Base-by-base conservation (phyloP, 495 filamentous ascomycete species). In the Trichoderma reesei region DNA sequence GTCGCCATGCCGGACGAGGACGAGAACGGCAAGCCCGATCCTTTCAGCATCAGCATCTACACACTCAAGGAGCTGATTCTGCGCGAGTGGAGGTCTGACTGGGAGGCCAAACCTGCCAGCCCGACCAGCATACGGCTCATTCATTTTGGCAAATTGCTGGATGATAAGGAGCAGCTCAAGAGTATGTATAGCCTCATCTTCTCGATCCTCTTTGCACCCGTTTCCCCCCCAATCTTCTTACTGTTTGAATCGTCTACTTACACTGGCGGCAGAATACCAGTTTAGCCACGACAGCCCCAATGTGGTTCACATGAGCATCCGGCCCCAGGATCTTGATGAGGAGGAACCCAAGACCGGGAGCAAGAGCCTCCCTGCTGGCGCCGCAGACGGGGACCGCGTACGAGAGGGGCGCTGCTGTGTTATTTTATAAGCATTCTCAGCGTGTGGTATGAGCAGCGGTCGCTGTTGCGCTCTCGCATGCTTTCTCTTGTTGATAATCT, bases 21-120 rank as follows among this genome's bases (percentile, higher is more conserved):
- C 16, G 78, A 79, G 64, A 69, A 72, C 33, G 81, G 82, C 41
- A 75, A 67, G 38, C 79, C 87, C 69, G 91, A 96, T 71, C 92
- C 92, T 2, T 90, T 90, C 70, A 86, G 86, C 70, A 90, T 96
- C 75, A 94, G 88, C 68, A 86, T 95, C 14, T 96, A 96, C 70
- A 93, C 89, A 8, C 72, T 96, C 62, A 96, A 96, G 74, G 91
- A 96, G 71, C 75, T 96, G 73, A 95, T 96, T 66, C 83, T 91
- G 80, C 78, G 90, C 69, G 92, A 95, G 69, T 96, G 92, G 92
- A 81, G 90, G 68, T 85, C 86, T 67, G 92, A 96, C 71, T 96
- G 92, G 92, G 92, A 96, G 70, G 76, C 85, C 18, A 85, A 88
- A 68, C 92, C 92, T 0, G 84, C 89, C 37, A 90, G 87, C 67